These are phyloP conservation scores for Pseudofabraea citricarpa DNA, from an alignment of 2,329 filamentous ascomycete genomes.

Conservation along the genomic window DNA sequence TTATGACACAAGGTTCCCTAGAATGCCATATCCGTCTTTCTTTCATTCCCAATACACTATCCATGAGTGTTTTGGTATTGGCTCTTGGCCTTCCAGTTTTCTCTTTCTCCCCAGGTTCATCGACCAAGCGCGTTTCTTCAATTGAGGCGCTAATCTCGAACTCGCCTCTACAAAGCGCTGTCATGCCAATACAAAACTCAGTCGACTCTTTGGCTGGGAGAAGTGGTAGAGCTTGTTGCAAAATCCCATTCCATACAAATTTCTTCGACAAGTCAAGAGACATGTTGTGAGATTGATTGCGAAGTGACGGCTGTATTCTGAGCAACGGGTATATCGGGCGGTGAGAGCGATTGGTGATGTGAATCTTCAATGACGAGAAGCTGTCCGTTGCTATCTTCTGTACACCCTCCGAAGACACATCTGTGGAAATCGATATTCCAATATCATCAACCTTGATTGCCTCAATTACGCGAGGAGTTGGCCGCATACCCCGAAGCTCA, in stretches of 20 bases:
- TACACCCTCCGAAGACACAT: constrained; percentile 14
- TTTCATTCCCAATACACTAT: constrained; percentile 52
- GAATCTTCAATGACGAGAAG: constrained; percentile 67
- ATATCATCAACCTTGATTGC: constrained; percentile 77
- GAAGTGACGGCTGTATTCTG: constrained; percentile 70
- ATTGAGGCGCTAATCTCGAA: constrained; percentile 79
- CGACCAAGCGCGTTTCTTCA: constrained; percentile 64
- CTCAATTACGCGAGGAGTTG: constrained; percentile 77
- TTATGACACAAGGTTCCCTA: constrained; percentile 49
- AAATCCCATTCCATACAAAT: constrained; percentile 76
- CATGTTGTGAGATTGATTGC: constrained; percentile 57
- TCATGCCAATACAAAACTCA: constrained; percentile 63
- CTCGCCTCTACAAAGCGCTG: constrained; percentile 71
- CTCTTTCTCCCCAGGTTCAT: constrained; percentile 16
- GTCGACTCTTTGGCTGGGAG: constrained; percentile 54
- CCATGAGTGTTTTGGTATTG: constrained; percentile 53
- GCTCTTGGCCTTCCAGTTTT: constrained; percentile 35
- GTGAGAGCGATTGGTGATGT: constrained; percentile 67
- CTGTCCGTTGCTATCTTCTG: constrained; percentile 43
- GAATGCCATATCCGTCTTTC: constrained; percentile 63
- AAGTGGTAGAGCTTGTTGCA: constrained; percentile 68
- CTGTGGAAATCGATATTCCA: constrained; percentile 57
- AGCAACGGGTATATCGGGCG: constrained; percentile 67
- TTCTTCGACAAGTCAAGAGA: constrained; percentile 79
- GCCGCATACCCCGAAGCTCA: constrained; percentile 70